Evolutionary conservation across 2,329 filamentous ascomycete species (phyloP), one percentile per base, ranked within the genome.

Genomic region (Fusarium buxicola): DNA sequence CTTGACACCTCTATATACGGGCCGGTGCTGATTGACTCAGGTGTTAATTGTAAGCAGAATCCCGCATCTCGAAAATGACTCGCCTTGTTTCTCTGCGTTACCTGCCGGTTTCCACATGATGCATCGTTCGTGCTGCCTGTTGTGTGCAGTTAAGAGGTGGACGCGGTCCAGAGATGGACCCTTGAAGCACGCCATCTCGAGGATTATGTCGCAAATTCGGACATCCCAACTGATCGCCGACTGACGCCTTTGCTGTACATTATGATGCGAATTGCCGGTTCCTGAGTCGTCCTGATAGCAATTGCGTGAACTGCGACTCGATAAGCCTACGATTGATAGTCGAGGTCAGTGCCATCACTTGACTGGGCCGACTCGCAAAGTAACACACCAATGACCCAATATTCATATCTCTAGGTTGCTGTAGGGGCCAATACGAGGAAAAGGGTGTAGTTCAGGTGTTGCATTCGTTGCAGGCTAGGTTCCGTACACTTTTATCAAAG

Each of bases 161-260:
- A 55, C 25, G 28, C 15, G 40, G 10, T 5, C 11, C 39, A 15
- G 6, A 45, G 58, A 54, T 58, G 54, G 55, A 55, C 41, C 48
- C 30, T 11, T 10, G n/a, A 34, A 69, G 60, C 66, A 69, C 66
- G 66, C 21, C 66, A 69, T 69, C 47, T 45, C 21, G 7, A 41
- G 40, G 44, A 58, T 46, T 58, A 69, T 69, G 63, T 66, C 60
- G 66, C 52, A 60, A 69, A 43, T 31, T 36, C 21, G 46, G 51
- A 28, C 28, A 52, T 48, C 44, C 41, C 43, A 63, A 21, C 48
- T 24, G 34, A 31, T 39, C 10, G 18, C 47, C 34, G 11, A 34
- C 18, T 63, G 55, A 65, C 58, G 57, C 49, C 58, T 66, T 66
- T 15, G 25, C 16, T 27, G 21, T 44, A 44, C 5, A 11, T 7